Evolutionary conservation across 106 monocot species (phyloP), one percentile per base, ranked within the genome.

Genomic region (Xerophyta viscosa): DNA sequence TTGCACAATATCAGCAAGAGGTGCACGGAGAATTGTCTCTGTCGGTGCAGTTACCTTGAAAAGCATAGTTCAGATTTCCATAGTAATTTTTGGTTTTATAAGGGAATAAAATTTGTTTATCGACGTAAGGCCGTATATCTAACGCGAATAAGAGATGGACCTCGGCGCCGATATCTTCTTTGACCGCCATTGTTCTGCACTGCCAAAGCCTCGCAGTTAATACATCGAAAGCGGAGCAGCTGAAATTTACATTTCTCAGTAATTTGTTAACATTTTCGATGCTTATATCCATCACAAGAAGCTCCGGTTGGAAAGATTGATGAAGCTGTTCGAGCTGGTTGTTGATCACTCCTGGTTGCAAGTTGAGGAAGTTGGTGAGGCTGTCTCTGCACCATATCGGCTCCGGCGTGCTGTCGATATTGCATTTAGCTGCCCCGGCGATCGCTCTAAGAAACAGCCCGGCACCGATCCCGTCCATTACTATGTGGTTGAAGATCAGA

Each of bases 341-440:
- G 54, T 0, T 43, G 5, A 11, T 5, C 11, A 33, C 45, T 15
- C 13, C 53, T 17, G 14, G 17, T 9, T 27, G 31, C 17, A 13
- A 26, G 27, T 55, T 54, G 6, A 60, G 54, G 17, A 60, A 66
- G 55, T n/a, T 33, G 1, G 60, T 66, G 11, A 73, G 66, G 24
- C 28, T 29, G 18, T 73, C 60, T 20, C 66, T 57, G 52, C 25
- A 54, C 77, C 77, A 77, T 2, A 56, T 48, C 8, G 77, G 71
- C 4, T 20, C 22, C n/a, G n/a, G 0, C 56, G 19, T 15, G 61
- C 49, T 0, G 65, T 58, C n/a, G n/a, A n/a, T 3, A 44, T 36
- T 23, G 6, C 71, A 56, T 44, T 56, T 33, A 8, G 77, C 60
- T 33, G 65, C 21, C 41, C 66, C 71, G 2, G 65, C 62, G 0